Evolutionary conservation across 2,329 filamentous ascomycete species (phyloP).

Genomic region (Fusarium palustre): DNA sequence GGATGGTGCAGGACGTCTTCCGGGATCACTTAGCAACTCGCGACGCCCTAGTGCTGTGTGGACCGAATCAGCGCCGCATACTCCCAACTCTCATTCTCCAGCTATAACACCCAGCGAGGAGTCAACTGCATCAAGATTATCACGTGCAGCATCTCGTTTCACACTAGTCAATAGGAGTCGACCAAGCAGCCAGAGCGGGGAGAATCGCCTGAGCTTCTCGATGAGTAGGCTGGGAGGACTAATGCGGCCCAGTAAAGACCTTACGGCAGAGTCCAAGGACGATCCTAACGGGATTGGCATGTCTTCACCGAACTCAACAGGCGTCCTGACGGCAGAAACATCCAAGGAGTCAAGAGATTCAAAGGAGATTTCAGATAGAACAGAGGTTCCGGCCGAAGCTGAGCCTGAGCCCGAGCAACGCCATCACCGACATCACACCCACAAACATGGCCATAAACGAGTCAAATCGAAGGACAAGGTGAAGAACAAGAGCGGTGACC

Average conservation of each 20-base stretch:
- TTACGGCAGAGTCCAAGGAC: slow-evolving; percentile 31
- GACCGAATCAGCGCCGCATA: slow-evolving; percentile 58
- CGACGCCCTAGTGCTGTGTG: slow-evolving; percentile 65
- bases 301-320: slow-evolving; percentile 46
- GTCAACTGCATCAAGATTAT: slow-evolving; percentile 64
- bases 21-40: slow-evolving; percentile 52
- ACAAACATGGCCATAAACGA: slow-evolving; percentile 53
- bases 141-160: slow-evolving; percentile 68
- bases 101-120: slow-evolving; percentile 64
- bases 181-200: slow-evolving; percentile 68
- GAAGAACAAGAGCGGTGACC: slow-evolving; percentile 52
- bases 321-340: slow-evolving; percentile 42
- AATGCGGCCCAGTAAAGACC: slow-evolving; percentile 64
- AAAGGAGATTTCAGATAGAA: slow-evolving; percentile 24
- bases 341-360: slow-evolving; percentile 36
- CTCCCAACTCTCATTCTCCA: slow-evolving; percentile 53
- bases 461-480: slow-evolving; percentile 56
- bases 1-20: slow-evolving; percentile 56
- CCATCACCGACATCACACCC: slow-evolving; percentile 42
- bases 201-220: slow-evolving; percentile 67
- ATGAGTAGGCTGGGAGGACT: slow-evolving; percentile 67
- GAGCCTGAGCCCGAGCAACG: slow-evolving; percentile 42
- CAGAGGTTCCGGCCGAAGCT: slow-evolving; percentile 41
- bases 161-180: slow-evolving; percentile 63
- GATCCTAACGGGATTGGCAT: slow-evolving; percentile 46